These are phyloP conservation scores for Linum usitatissimum DNA, from an alignment of 345 rosid species.

Conservation along the genomic window DNA sequence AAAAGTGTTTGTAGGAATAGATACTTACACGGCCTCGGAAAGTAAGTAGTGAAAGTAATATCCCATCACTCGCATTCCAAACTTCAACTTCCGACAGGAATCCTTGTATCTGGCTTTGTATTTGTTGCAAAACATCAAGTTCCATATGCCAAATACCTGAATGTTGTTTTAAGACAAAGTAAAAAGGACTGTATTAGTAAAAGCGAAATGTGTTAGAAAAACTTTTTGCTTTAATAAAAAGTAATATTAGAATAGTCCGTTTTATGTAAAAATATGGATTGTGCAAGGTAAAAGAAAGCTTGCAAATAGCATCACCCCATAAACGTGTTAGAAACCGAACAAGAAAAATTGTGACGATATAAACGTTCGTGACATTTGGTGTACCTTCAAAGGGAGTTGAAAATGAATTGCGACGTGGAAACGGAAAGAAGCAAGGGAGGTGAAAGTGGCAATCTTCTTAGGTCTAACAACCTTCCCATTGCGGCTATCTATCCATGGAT, in stretches of 20 bases:
- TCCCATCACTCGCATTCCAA: neutral
- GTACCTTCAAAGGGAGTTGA: neutral
- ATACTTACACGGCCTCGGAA: slow-evolving; percentile 12
- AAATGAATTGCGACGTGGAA: neutral
- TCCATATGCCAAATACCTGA: slow-evolving; percentile 4
- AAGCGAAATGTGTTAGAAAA: too few species aligned
- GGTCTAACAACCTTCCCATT: neutral
- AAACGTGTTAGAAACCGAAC: too few species aligned
- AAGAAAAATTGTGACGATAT: too few species aligned
- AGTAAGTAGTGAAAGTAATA: slow-evolving; percentile 8
- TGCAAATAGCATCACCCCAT: too few species aligned
- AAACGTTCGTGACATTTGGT: too few species aligned
- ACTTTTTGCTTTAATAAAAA: too few species aligned
- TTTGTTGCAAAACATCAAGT: neutral
- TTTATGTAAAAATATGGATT: too few species aligned
- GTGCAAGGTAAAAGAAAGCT: too few species aligned
- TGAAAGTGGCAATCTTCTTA: neutral
- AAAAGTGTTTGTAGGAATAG: too few species aligned
- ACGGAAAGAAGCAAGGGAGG: neutral
- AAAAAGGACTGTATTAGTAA: too few species aligned
- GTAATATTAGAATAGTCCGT: too few species aligned
- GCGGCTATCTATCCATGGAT: neutral
- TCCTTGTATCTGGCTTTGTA: neutral
- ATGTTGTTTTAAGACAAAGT: too few species aligned
- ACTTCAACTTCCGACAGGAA: neutral